A percentile compares a stretch with the other conserved stretches of the same genome.
phyloP scores from a whole-genome alignment of 305 asterid species.

The Fraxinus angustifolia region DNA sequence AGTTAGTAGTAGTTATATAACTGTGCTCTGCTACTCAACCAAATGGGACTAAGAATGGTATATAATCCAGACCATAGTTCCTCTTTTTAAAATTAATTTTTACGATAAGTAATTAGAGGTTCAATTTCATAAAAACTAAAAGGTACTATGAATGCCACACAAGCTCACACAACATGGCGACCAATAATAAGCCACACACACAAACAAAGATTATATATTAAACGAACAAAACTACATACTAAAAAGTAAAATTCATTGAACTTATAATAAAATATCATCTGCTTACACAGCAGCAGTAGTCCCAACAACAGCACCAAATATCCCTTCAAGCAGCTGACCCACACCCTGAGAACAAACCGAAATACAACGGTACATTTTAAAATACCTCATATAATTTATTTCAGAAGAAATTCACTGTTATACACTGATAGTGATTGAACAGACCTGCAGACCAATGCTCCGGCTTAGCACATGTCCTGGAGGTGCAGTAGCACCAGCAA shows the following conservation, averaged over 20 bases:
- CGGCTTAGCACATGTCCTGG: constrained; percentile 84
- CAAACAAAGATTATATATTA: not conserved
- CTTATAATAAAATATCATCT: not conserved
- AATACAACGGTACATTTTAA: not conserved
- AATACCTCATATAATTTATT: not conserved
- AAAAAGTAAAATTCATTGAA: constrained; percentile 8
- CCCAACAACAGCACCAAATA: constrained; percentile 80
- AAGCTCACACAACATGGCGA: constrained; percentile 3
- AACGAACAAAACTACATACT: not conserved
- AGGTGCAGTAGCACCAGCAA: constrained; percentile 92
- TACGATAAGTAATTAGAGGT: not conserved
- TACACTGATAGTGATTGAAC: not conserved
- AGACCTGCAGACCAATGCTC: constrained; percentile 94
- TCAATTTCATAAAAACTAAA: not conserved
- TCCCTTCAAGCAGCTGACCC: constrained; percentile 89
- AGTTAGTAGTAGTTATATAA: not conserved
- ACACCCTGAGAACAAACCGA: constrained; percentile 56
- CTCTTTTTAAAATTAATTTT: not conserved
- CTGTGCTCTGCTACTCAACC: not conserved
- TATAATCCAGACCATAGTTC: not conserved
- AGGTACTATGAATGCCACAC: not conserved
- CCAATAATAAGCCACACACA: not conserved
- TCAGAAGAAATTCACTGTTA: not conserved
- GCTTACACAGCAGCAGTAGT: constrained; percentile 82
- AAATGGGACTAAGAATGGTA: not conserved